phyloP scores from a whole-genome alignment of 176 grass and related monocot species.

The maize (Zea mays) region DNA sequence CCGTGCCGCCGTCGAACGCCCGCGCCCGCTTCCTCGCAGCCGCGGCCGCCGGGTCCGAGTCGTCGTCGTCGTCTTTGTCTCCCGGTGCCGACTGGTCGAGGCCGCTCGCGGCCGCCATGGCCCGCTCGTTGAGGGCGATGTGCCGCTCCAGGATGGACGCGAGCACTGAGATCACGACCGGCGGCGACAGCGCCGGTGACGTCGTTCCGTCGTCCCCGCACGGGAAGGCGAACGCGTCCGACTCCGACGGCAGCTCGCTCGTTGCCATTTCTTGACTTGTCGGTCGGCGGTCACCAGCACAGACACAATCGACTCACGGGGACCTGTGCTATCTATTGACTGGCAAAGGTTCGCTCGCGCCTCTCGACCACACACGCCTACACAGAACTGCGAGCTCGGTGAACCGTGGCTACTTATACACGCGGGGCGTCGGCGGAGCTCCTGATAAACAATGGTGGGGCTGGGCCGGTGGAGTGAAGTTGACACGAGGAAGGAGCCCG shows the following conservation, averaged over 20 bases:
- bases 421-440: constrained; percentile 17
- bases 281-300: background rate
- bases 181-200: constrained; percentile 29
- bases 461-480: constrained; percentile 12
- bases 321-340: background rate
- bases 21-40: constrained; percentile 27
- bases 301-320: background rate
- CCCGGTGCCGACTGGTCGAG: background rate
- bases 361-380: constrained; percentile 1
- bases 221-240: constrained; percentile 46
- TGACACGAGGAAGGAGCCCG: constrained; percentile 45
- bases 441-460: constrained; percentile 42
- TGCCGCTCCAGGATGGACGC: constrained; percentile 75
- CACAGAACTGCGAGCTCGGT: background rate
- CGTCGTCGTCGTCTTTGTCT: background rate
- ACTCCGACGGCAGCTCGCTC: constrained; percentile 21
- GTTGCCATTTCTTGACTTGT: constrained; percentile 49
- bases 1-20: constrained; percentile 59
- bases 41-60: background rate
- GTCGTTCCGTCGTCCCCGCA: constrained; percentile 24
- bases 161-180: constrained; percentile 69
- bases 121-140: constrained; percentile 72
- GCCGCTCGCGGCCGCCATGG: background rate
- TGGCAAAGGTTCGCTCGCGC: background rate
- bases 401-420: constrained; percentile 35